Conservation (phyloP, 2,329 filamentous ascomycete species). For the Trichoderma asperellum region DNA sequence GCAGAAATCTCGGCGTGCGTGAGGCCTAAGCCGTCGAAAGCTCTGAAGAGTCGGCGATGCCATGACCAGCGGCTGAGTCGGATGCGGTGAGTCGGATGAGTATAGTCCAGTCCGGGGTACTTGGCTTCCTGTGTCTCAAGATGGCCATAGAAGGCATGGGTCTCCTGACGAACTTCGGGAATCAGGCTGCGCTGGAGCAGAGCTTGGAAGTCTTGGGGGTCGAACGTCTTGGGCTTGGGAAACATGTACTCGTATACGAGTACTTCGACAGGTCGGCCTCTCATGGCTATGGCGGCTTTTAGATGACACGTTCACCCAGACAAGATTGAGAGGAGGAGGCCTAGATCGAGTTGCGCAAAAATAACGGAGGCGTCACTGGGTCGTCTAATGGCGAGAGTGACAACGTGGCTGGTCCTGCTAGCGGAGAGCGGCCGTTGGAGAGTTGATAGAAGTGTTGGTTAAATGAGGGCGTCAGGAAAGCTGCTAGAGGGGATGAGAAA, state of each 20-base stretch:
- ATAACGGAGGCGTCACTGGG: background rate
- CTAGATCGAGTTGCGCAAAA: background rate
- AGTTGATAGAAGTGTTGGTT: background rate
- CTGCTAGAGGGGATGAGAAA: background rate
- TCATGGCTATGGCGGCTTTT: conserved; percentile 57
- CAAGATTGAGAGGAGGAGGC: background rate
- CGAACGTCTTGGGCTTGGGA: conserved; percentile 66
- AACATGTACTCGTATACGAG: conserved; percentile 77
- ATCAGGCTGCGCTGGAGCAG: conserved; percentile 73
- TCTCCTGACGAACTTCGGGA: conserved; percentile 77
- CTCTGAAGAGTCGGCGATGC: conserved; percentile 75
- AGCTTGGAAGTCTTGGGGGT: conserved; percentile 71
- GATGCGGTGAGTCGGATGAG: conserved; percentile 71
- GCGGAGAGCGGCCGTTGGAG: background rate
- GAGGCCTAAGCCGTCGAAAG: conserved; percentile 71
- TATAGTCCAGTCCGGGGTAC: conserved; percentile 81
- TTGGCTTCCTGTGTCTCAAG: conserved; percentile 79
- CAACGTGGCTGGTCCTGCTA: background rate
- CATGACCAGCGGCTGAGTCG: conserved; percentile 77
- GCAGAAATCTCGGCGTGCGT: conserved; percentile 71
- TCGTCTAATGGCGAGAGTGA: background rate
- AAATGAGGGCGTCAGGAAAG: background rate
- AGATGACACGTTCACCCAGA: background rate
- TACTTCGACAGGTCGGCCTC: conserved; percentile 69
- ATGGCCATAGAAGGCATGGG: conserved; percentile 77